Percentiles rank a stretch among this genome's conserved stretches.
phyloP scores from a whole-genome alignment of 140 eudicot genomes.

The Bidens hawaiensis region DNA sequence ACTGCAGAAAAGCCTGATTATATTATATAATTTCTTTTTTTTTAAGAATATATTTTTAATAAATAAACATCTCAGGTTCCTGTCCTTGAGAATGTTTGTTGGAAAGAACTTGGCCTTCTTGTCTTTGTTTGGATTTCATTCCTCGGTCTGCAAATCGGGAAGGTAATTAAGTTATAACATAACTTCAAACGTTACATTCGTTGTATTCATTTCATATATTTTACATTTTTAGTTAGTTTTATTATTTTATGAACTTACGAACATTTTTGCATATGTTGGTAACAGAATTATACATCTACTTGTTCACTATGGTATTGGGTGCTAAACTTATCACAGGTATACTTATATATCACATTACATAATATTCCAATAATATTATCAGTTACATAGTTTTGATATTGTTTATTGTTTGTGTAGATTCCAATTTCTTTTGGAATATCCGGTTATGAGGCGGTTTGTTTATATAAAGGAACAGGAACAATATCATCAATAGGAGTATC shows the following conservation, averaged over 20 bases:
- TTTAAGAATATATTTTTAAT: neutral
- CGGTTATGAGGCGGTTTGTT: conserved; percentile 59
- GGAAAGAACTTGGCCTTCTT: conserved; percentile 94
- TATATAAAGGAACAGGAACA: conserved; percentile 62
- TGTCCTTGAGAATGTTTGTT: conserved; percentile 64
- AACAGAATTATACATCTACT: conserved; percentile 67
- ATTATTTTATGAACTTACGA: conserved; percentile 11
- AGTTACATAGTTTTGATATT: neutral
- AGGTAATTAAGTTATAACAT: conserved; percentile 36
- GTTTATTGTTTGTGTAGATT: conserved; percentile 34
- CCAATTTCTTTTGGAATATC: conserved; percentile 86
- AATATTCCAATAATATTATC: too few species aligned
- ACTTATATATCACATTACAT: neutral
- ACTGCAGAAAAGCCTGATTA: neutral
- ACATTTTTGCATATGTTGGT: conserved; percentile 9
- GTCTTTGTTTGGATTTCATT: conserved; percentile 76
- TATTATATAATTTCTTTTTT: neutral
- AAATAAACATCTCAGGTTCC: conserved; percentile 42
- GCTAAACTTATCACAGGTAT: conserved; percentile 80
- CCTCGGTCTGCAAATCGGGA: conserved; percentile 63
- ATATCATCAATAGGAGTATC: conserved; percentile 69
- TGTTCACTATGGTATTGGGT: conserved; percentile 82
- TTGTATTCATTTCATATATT: neutral
- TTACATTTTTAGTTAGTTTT: neutral
- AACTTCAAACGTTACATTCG: neutral